Conservation (phyloP, 2,329 filamentous ascomycete species). For the Aspergillus sp. region DNA sequence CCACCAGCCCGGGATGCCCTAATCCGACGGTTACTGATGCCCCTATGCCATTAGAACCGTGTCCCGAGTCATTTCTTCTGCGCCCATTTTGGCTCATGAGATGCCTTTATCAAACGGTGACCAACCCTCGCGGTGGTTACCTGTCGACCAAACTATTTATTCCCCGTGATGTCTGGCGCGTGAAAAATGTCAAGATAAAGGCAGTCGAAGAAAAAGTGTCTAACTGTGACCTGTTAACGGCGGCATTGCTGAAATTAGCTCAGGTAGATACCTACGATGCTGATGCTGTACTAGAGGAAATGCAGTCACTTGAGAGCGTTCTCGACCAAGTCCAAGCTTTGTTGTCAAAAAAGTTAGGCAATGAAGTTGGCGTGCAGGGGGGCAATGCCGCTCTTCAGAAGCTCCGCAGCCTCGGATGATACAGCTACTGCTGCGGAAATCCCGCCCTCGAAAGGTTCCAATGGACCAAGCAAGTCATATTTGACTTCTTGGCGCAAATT, state of each 20-base stretch:
- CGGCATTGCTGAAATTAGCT: conserved; percentile 76
- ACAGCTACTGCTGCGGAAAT: conserved; percentile 32
- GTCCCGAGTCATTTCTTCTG: conserved; percentile 82
- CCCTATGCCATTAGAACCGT: conserved; percentile 80
- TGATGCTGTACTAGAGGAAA: conserved; percentile 87
- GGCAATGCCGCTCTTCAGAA: conserved; percentile 68
- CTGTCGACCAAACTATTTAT: conserved; percentile 88
- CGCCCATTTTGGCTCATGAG: conserved; percentile 98
- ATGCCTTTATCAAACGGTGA: conserved; percentile 85
- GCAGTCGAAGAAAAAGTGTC: conserved; percentile 89
- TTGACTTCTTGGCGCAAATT: conserved; percentile 87
- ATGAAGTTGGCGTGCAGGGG: conserved; percentile 82
- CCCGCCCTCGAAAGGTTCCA: conserved; percentile 47
- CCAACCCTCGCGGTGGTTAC: conserved; percentile 87
- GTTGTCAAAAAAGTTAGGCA: conserved; percentile 81
- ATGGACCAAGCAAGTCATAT: conserved; percentile 68
- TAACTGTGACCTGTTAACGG: conserved; percentile 85
- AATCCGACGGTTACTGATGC: conserved; percentile 59
- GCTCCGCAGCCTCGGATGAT: conserved; percentile 47
- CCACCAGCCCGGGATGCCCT: conserved; percentile 59
- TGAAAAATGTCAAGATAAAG: conserved; percentile 89
- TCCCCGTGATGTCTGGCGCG: conserved; percentile 86
- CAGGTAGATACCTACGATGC: conserved; percentile 85
- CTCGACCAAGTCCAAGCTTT: conserved; percentile 78
- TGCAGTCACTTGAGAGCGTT: conserved; percentile 81